phyloP scores from a whole-genome alignment of 495 filamentous ascomycete genomes.

The Neurospora sp. region DNA sequence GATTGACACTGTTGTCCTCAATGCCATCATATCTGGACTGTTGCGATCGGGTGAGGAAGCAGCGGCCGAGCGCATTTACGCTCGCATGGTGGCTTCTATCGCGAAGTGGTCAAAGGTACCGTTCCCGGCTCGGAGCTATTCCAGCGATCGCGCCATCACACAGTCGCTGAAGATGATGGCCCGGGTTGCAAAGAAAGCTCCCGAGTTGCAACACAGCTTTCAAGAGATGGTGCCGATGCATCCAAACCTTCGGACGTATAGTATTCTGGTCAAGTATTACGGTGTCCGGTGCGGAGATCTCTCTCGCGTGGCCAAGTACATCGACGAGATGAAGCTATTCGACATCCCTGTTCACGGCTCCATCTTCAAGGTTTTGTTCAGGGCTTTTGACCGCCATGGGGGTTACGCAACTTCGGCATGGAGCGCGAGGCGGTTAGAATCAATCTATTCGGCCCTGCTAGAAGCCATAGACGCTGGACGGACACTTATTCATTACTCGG shows the following conservation, averaged over 20 bases:
- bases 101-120: slow-evolving; percentile 12
- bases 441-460: slow-evolving; percentile 36
- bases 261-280: slow-evolving; percentile 49
- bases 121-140: slow-evolving; percentile 31
- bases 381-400: slow-evolving; percentile 65
- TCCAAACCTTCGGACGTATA: slow-evolving; percentile 55
- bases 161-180: slow-evolving; percentile 46
- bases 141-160: slow-evolving; percentile 40
- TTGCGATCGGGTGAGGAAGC: slow-evolving; percentile 58
- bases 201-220: slow-evolving; percentile 31
- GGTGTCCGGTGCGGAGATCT: slow-evolving; percentile 46
- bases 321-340: slow-evolving; percentile 56
- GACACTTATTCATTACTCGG: not conserved
- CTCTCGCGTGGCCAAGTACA: slow-evolving; percentile 39
- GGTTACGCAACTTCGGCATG: slow-evolving; percentile 50
- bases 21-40: slow-evolving; percentile 71
- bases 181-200: slow-evolving; percentile 28
- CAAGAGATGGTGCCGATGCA: slow-evolving; percentile 42
- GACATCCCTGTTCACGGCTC: slow-evolving; percentile 47
- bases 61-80: slow-evolving; percentile 68
- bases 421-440: slow-evolving; percentile 48
- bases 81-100: slow-evolving; percentile 60
- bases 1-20: slow-evolving; percentile 78
- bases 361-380: slow-evolving; percentile 59
- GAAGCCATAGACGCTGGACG: slow-evolving; percentile 24